A percentile compares a stretch with the other conserved stretches of the same genome.
Conservation (phyloP, 129 eudicot genomes). For the Silybum marianum region DNA sequence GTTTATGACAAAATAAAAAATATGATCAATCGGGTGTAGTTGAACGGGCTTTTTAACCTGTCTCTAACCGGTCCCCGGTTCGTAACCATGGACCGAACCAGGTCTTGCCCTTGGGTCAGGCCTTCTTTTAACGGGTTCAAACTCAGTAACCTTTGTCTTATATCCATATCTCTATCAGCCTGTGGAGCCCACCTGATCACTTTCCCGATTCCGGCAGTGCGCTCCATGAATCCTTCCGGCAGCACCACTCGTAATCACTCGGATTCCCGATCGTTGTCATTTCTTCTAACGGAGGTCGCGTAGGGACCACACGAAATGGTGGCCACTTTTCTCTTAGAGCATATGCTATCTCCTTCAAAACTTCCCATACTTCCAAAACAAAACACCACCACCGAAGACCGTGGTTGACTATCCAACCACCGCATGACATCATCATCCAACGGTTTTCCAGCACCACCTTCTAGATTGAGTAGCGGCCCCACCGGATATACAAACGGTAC, state of each 20-base stretch:
- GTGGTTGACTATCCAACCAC: slow-evolving; percentile 39
- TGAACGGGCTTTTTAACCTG: too few relatives aligned
- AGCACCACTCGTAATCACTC: slow-evolving; percentile 8
- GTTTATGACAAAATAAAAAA: too few relatives aligned
- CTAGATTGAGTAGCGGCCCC: slow-evolving; percentile 42
- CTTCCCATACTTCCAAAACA: slow-evolving; percentile 55
- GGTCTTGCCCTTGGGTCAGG: background rate
- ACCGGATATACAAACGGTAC: slow-evolving; percentile 38
- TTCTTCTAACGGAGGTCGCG: slow-evolving; percentile 17
- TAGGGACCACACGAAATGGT: slow-evolving; percentile 49
- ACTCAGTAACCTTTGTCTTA: background rate
- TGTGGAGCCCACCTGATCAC: slow-evolving; percentile 46
- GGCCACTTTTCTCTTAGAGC: slow-evolving; percentile 36
- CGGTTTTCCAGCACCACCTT: background rate
- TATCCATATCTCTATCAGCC: background rate
- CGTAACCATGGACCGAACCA: background rate
- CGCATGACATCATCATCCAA: slow-evolving; percentile 9
- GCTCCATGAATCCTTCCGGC: slow-evolving; percentile 43
- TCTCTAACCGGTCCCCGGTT: background rate
- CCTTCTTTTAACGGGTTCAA: background rate
- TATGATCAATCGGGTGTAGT: too few relatives aligned
- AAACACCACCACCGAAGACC: slow-evolving; percentile 45
- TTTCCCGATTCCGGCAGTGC: slow-evolving; percentile 25
- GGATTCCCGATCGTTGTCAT: background rate
- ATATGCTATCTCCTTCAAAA: slow-evolving; percentile 37